Conservation (phyloP, 768 basidiomycete species). For the Calocybe gangraenosa region DNA sequence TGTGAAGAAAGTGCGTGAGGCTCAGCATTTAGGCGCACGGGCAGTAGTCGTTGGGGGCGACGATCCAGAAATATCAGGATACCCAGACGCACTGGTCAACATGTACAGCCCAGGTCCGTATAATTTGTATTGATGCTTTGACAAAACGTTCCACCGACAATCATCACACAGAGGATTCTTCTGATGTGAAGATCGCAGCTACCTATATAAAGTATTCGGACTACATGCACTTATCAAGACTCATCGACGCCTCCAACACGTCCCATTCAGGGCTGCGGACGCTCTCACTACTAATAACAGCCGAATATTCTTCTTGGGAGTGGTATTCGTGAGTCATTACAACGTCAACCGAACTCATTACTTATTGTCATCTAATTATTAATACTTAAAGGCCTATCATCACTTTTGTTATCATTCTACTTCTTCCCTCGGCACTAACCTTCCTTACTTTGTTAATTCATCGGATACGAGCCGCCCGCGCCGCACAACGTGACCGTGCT, state of each 20-base stretch:
- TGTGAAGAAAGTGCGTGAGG: constrained; percentile 79
- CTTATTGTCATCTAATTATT: constrained; percentile 8
- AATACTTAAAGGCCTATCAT: constrained; percentile 73
- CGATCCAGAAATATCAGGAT: constrained; percentile 57
- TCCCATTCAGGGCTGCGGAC: constrained; percentile 76
- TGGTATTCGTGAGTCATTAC: constrained; percentile 76
- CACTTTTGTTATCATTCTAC: constrained; percentile 81
- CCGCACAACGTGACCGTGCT: constrained; percentile 79
- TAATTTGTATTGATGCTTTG: constrained; percentile 1
- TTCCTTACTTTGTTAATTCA: constrained; percentile 88
- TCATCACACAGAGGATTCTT: constrained; percentile 63
- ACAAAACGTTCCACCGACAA: constrained; percentile 4
- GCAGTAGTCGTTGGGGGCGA: constrained; percentile 93
- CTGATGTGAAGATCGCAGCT: constrained; percentile 78
- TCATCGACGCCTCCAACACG: constrained; percentile 72
- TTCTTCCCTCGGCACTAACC: constrained; percentile 87
- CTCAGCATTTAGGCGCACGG: constrained; percentile 70
- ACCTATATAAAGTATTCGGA: constrained; percentile 87
- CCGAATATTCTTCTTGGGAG: constrained; percentile 82
- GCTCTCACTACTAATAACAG: constrained; percentile 70
- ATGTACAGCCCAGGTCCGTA: constrained; percentile 87
- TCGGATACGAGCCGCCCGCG: constrained; percentile 77
- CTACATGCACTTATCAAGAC: constrained; percentile 62
- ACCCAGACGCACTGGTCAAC: constrained; percentile 75
- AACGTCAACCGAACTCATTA: neutral